Evolutionary conservation across 805 yeast genomes (phyloP).

Genomic region (Komagataella phaffii): DNA sequence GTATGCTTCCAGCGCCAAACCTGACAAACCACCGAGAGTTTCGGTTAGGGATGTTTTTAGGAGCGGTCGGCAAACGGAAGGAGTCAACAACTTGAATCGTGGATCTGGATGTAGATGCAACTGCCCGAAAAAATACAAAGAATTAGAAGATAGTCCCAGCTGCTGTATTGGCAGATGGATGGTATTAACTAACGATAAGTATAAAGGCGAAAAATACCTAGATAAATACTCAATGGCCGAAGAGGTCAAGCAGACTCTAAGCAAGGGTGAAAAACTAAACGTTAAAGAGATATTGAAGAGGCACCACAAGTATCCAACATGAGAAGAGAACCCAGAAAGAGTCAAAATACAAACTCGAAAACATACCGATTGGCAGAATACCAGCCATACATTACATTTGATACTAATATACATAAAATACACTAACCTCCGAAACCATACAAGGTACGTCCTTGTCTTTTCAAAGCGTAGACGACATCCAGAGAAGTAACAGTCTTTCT

Average conservation of each 20-base stretch:
- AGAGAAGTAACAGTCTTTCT: conserved; percentile 99
- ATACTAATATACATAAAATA: neutral
- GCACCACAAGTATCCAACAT: neutral
- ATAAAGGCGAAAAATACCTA: conserved; percentile 6
- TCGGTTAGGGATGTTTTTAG: neutral
- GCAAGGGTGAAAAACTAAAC: conserved; percentile 12
- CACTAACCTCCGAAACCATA: conserved; percentile 98
- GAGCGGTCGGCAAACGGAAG: neutral
- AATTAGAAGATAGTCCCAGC: conserved; percentile 41
- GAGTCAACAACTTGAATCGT: conserved; percentile 6
- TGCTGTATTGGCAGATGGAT: conserved; percentile 43
- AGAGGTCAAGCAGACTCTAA: conserved; percentile 5
- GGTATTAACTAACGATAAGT: conserved; percentile 14
- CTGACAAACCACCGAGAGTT: neutral
- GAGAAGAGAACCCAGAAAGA: neutral
- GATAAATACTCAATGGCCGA: conserved; percentile 18
- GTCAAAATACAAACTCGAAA: neutral
- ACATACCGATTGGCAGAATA: neutral
- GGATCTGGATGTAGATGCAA: conserved; percentile 81
- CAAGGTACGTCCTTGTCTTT: conserved; percentile 99
- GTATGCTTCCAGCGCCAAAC: neutral
- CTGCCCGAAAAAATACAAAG: conserved; percentile 46
- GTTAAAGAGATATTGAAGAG: conserved; percentile 7
- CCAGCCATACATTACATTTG: neutral
- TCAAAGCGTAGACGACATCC: conserved; percentile 97